Base-by-base conservation (phyloP, 2,329 filamentous ascomycete genomes). In the Ophiocordyceps sinensis region DNA sequence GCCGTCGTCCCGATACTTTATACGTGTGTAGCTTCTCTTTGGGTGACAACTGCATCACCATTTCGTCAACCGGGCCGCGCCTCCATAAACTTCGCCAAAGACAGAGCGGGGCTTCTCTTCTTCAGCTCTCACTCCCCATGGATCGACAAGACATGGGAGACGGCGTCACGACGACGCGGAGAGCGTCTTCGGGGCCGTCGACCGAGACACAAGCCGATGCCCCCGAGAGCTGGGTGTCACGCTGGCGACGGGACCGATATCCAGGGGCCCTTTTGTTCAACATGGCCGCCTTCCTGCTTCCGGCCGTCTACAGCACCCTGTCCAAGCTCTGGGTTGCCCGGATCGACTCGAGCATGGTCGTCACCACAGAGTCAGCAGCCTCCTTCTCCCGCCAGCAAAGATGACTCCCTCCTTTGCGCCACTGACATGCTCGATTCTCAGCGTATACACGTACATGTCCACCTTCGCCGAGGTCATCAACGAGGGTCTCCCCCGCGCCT, bases 281-380 rank as follows among this genome's bases (percentile, higher is more conserved):
- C 50, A 42, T 77, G 10, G 64, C 56, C 37, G 66, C 78, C 1
- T 82, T 84, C 53, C 53, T 76, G 2, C 67, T 85, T 0, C 80
- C 78, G 1, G 79, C 79, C 0, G 61, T 85, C 0, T 84, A 85
- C 51, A 58, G 60, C 29, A 85, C 80, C 0, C 66, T 85, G 0
- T 72, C 71, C 38, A 85, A 85, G 51, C 64, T 83, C 15, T 85
- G 79, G 81, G 70, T 85, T 3, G 77, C 79, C 3, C 70, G 70
- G 41, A 81, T 85, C 42, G 76, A 84, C 53, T 59, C 72, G 0
- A 71, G 66, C 1, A 54, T 58, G 47, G 56, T 61, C 8, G 56
- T 58, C 2, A 58, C 58, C 8, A 59, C 57, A 3, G 59, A 61
- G 45, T 47, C 35, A 37, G 42, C 15, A 11, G 17, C 8, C 12